Evolutionary conservation across 345 rosid species (phyloP), one percentile per base, ranked within the genome.

Genomic region (Schrenkiella parvula): DNA sequence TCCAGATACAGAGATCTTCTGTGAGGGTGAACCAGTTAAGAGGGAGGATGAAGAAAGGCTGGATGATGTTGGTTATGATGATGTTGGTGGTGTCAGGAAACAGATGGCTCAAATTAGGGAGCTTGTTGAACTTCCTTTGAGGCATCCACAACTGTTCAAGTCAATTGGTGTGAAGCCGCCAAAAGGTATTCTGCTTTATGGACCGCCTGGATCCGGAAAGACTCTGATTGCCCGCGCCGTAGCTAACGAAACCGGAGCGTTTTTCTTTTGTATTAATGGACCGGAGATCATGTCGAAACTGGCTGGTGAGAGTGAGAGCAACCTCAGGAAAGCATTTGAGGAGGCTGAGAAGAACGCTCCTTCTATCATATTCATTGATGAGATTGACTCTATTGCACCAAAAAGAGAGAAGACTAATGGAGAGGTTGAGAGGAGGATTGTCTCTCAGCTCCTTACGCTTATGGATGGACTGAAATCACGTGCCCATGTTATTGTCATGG

Each of bases 161-260:
- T 93, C 98, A 2, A 93, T 93, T 77, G 98, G 98, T 80, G 98
- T 93, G 65, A 93, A 93, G 83, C 98, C 98, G 70, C 98, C 98
- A 0, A 93, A 91, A 65, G 97, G 98, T 62, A 91, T 93, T 70
- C 72, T 93, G 54, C 90, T 93, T 14, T 93, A 85, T 66, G 98
- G 95, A 19, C 91, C 95, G 66, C 95, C 91, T 71, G 95, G 95
- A 38, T 86, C 95, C 1, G 95, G 91, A 19, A 93, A 93, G 85
- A 93, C 98, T 52, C 75, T 93, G 6, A 88, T 93, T 80, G 98
- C 98, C 25, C 88, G 98, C 34, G 97, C 98, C 34, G 98, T 93
- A 80, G 97, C 95, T 1, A 88, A 93, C 64, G 97, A 93, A 78
- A 93, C 98, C 1, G 97, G 98, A 62, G 98, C 97, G 28, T 93